phyloP scores from a whole-genome alignment of 2,329 filamentous ascomycete genomes.

The Beauveria asiatica region DNA sequence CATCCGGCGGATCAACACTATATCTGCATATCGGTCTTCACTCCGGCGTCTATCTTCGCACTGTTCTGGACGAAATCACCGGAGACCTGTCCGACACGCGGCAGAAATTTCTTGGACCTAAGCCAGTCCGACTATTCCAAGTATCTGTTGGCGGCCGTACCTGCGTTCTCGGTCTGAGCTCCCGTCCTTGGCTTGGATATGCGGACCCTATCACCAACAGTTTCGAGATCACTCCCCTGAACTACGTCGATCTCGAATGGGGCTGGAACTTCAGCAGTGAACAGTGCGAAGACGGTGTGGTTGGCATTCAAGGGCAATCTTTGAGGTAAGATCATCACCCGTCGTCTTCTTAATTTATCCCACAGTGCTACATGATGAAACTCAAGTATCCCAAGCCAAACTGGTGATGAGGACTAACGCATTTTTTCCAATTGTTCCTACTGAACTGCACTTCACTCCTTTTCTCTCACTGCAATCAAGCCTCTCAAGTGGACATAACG shows the following conservation, averaged over 20 bases:
- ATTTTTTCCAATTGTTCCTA: constrained; percentile 90
- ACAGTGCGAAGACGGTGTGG: constrained; percentile 87
- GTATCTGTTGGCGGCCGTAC: constrained; percentile 81
- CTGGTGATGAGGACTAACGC: constrained; percentile 46
- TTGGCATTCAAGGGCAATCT: constrained; percentile 84
- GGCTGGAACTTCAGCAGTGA: constrained; percentile 96
- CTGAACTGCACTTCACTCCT: constrained; percentile 50
- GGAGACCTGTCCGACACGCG: constrained; percentile 92
- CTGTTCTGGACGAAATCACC: constrained; percentile 88
- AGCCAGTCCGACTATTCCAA: constrained; percentile 80
- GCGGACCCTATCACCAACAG: constrained; percentile 77
- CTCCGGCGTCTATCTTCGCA: constrained; percentile 92
- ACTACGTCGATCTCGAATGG: constrained; percentile 82
- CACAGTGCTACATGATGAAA: constrained; percentile 52
- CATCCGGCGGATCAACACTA: constrained; percentile 76
- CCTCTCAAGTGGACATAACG: constrained; percentile 24
- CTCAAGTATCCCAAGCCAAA: constrained; percentile 44
- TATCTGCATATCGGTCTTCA: constrained; percentile 95
- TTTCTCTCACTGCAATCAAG: constrained; percentile 9
- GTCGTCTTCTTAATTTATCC: constrained; percentile 23
- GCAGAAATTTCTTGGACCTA: constrained; percentile 87
- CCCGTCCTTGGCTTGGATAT: constrained; percentile 93
- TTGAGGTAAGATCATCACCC: constrained; percentile 55
- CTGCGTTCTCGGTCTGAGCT: constrained; percentile 82
- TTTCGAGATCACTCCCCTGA: constrained; percentile 87